These are phyloP conservation scores for Hortiboletus campestris DNA, from an alignment of 768 basidiomycete genomes.

Conservation along the genomic window DNA sequence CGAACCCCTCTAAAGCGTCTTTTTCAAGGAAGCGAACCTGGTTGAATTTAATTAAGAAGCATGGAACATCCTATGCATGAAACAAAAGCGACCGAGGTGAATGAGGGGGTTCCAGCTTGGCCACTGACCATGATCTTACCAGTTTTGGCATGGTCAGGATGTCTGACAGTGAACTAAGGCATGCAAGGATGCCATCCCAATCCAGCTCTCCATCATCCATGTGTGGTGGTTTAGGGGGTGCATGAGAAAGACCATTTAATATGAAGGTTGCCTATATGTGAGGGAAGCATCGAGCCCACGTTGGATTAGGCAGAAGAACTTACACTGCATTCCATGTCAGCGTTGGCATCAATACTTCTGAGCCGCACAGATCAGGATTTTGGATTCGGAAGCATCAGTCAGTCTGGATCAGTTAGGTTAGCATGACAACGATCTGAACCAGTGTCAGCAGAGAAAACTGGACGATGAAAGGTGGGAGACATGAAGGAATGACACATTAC, in stretches of 20 bases:
- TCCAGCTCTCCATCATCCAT: neutral
- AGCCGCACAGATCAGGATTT: too few relatives aligned
- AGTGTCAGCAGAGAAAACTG: too few relatives aligned
- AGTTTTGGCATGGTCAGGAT: neutral
- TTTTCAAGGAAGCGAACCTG: too few relatives aligned
- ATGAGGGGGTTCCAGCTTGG: too few relatives aligned
- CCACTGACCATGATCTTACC: neutral
- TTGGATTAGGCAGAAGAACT: neutral
- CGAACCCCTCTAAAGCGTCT: too few relatives aligned
- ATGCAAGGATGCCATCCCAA: neutral
- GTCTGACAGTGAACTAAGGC: neutral
- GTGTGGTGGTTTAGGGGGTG: neutral
- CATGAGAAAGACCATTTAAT: neutral
- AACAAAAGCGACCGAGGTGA: too few relatives aligned
- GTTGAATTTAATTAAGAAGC: too few relatives aligned
- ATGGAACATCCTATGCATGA: too few relatives aligned
- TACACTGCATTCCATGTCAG: neutral
- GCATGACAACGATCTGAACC: too few relatives aligned
- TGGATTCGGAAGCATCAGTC: too few relatives aligned
- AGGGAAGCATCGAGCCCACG: neutral
- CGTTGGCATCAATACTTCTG: too few relatives aligned
- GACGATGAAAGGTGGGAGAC: neutral
- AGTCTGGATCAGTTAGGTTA: too few relatives aligned
- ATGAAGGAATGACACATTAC: neutral
- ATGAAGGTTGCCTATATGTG: neutral